Evolutionary conservation across 2,329 filamentous ascomycete species (phyloP), one percentile per base, ranked within the genome.

Genomic region (Rutstroemia sp.): DNA sequence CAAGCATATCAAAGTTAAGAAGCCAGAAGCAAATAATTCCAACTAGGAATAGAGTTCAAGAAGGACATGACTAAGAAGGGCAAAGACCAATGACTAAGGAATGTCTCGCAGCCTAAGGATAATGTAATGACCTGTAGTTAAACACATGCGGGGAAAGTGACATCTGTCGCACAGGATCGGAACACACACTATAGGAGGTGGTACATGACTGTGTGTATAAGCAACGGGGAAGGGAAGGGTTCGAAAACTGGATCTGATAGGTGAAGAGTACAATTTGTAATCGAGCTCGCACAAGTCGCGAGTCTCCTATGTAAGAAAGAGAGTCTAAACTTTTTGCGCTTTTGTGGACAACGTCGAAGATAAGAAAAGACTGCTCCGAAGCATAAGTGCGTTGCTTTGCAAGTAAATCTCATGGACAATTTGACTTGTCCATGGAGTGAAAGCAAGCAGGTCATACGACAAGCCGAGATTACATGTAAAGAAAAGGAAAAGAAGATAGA

Each of bases 311-410:
- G 49, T 57, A 46, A 56, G 25, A 54, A 63, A 60, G 55, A 61
- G 59, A 61, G 55, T 66, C 64, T 66, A 65, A 64, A 64, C 63
- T 65, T 66, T 34, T 66, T 66, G 61, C 49, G 60, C 58, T 60
- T 61, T 64, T 57, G 54, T 59, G 56, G 58, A 59, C 56, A 60
- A 56, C 54, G 57, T 48, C 37, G 52, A 51, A 37, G 44, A 49
- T 53, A 64, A 60, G 54, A 48, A 62, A 64, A 63, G 61, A 30
- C 45, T 53, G 55, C 50, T 53, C 38, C 19, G 39, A 30, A 54
- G 58, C 53, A 56, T 56, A 52, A 52, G 56, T 52, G 55, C 49
- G 39, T 46, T 57, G 56, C 49, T 59, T 52, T 39, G 34, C 41
- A 59, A 58, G 57, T 50, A 54, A 53, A 58, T 59, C 52, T 47